phyloP scores from a whole-genome alignment of 2,329 filamentous ascomycete genomes.

The Coniochaeta ligniaria region DNA sequence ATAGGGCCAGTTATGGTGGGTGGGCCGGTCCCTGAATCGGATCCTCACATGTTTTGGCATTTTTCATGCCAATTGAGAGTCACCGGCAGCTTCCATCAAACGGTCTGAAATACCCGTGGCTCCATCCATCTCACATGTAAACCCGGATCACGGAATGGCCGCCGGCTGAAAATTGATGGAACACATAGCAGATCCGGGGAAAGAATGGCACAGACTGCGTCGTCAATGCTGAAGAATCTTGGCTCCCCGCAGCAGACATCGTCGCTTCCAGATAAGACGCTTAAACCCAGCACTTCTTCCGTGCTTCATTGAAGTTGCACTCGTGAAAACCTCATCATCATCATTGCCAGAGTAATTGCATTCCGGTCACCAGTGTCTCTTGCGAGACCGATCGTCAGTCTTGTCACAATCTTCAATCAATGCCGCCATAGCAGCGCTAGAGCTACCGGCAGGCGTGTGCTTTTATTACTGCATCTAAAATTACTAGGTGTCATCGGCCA shows the following conservation, averaged over 20 bases:
- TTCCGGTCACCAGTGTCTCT: neutral
- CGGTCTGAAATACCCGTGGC: neutral
- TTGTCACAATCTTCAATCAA: no score
- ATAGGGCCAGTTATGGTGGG: slow-evolving; percentile 1
- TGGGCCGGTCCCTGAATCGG: neutral
- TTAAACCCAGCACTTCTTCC: neutral
- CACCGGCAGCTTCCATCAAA: no score
- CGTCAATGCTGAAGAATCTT: neutral
- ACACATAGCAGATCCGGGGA: neutral
- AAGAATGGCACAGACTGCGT: neutral
- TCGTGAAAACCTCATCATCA: no score
- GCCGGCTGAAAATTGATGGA: neutral
- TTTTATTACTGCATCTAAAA: neutral
- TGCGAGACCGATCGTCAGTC: no score
- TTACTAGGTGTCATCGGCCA: neutral
- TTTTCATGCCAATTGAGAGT: no score
- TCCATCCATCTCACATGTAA: neutral
- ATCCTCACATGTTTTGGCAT: neutral
- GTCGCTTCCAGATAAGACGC: neutral
- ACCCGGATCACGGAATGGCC: neutral
- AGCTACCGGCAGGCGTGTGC: neutral
- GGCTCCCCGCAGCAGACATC: neutral
- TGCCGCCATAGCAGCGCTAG: neutral
- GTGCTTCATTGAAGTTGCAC: no score
- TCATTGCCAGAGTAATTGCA: no score